Base-by-base conservation (phyloP, 805 yeast species). In the Candida rishiriensis region DNA sequence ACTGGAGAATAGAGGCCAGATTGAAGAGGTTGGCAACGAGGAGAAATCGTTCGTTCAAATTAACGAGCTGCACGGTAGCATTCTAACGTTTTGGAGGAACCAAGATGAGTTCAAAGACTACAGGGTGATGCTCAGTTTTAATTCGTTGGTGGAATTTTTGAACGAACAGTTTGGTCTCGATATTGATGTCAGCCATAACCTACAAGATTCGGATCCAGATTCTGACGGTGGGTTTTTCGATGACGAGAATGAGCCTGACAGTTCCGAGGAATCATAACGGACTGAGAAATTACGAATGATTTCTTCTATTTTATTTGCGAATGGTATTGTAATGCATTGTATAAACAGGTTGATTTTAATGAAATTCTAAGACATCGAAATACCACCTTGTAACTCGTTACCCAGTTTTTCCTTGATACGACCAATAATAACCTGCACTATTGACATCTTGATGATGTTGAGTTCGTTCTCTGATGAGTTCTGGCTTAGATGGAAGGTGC, bases 21-120 rank as follows among this genome's bases (percentile, higher is more conserved):
- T 37, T 14, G 36, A 33, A 8, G 51, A 55, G 9, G 54, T 57
- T 18, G 47, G 71, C 9, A 79, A 81, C 1, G 57, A 44, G n/a
- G 47, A 32, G 10, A 48, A 45, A 7, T 44, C 36, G 9, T 34
- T 54, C 14, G 36, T 53, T 14, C 35, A 48, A 10, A 11, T 50
- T 1, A 18, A 38, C 3, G 36, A 38, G 13, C 17, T 57, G 13
- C 28, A 29, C 1, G 17, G 13, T 8, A 41, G 51, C 18, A 51
- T 57, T 16, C 38, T 42, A 15, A 40, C 34, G 5, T 52, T 56
- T 29, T 30, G 51, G 12, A 35, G 39, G 11, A 51, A 51, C 18
- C 15, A 44, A 28, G 55, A 47, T 26, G 17, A 29, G 1, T 44
- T 47, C 21, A 31, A 40, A 2, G 41, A 51, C 40, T 31, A 46